Evolutionary conservation across 176 grass and related monocot genomes (phyloP), one percentile per base, ranked within the genome.

Genomic region (Oryza officinalis): DNA sequence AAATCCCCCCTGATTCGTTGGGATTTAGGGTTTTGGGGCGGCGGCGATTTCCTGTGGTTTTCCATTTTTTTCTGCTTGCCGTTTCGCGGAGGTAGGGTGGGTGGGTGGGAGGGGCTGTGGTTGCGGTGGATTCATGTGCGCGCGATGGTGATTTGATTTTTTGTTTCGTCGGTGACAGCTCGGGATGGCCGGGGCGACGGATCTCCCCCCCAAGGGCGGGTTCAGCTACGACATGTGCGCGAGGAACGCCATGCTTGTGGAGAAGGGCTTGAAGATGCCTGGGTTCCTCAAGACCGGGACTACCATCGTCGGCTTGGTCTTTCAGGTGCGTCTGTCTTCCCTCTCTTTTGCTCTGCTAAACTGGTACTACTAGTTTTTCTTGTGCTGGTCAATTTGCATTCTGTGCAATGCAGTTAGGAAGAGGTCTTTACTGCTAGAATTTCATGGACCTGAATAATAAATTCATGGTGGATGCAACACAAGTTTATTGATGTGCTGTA

Each of bases 281-380:
- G 74, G 67, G 4, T 96, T 96, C 76, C 67, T 81, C 63, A 99
- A 99, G 81, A 99, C 96, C 3, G 96, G 96, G 7, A 99, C 96
- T 6, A 99, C 96, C 64, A 99, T 99, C 52, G 96, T 96, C 60
- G 96, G 96, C 11, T 79, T 99, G 46, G 89, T 99, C 7, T 99
- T 92, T 81, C 77, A 87, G 91, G 96, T 99, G 31, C 33, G 66
- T 12, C n/a, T n/a, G n/a, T n/a, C n/a, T 17, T 27, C 13, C 64
- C 47, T 76, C 37, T 27, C 18, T 57, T 3, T 57, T 57, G 20
- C 18, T 57, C 52, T 22, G 52, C 20, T 57, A 57, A 57, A 57
- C 27, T 47, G 65, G 7, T 47, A 69, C 37, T 38, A 5, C 6
- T 43, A 32, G 20, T 38, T 38, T 38, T 38, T 38, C 8, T 20